Base-by-base conservation (phyloP, 108 stramenopile genomes). In the Epithemia pelagica region DNA sequence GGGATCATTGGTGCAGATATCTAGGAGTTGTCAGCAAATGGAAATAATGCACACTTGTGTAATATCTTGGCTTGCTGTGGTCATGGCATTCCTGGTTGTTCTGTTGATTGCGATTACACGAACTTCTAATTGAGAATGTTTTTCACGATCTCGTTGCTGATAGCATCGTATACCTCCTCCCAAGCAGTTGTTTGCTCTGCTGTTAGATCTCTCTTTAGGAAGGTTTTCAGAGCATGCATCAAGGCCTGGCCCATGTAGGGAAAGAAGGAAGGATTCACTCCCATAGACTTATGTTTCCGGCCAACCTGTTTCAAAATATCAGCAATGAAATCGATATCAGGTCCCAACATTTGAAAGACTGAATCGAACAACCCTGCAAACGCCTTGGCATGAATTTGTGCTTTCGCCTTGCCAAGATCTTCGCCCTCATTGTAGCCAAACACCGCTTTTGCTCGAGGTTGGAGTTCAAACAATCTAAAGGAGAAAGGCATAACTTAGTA, bases 211-310 rank as follows among this genome's bases (percentile, higher is more conserved):
- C 77, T 75, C 0, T 74, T 76, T 31, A 82, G 57, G 10, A 31
- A 31, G 18, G 59, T 46, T n/a, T 69, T 56, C 24, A 82, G 20
- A 2, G 71, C 59, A 27, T 65, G 29, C 20, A 82, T 76, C 61
- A 82, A 58, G 0, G 81, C 74, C 18, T 58, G 51, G 18, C 81
- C 81, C 68, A 82, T 74, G 5, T 67, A 33, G 23, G 74, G 69
- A 56, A 66, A 82, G 51, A 68, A 72, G 32, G 68, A 74, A 8
- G 70, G 67, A 32, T 78, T 65, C 52, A 76, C 81, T 19, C 81
- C 81, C 58, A 74, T 74, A 18, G 37, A 28, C 15, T 55, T 66
- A 51, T 82, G 81, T 32, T 76, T 78, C 19, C 59, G 32, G 8
- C 81, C 81, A 27, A 78, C 27, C 27, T 72, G 69, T 0, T 79